phyloP scores from a whole-genome alignment of 345 rosid species.

The Arabidopsis arenosa region DNA sequence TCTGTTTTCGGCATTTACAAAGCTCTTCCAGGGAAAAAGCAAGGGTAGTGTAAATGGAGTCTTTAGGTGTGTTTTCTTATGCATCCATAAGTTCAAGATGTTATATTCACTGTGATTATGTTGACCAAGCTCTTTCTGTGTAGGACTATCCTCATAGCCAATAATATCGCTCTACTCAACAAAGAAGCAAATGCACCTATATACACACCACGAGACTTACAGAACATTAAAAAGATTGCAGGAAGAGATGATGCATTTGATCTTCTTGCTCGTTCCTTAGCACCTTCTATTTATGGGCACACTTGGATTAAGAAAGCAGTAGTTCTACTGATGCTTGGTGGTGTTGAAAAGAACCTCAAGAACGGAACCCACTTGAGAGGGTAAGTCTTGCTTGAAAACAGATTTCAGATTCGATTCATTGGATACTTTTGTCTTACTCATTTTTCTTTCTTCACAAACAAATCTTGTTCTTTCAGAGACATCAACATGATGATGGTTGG shows the following conservation, averaged over 20 bases:
- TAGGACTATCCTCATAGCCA: slow-evolving; percentile 93
- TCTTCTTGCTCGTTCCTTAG: slow-evolving; percentile 85
- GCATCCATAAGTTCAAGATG: background rate
- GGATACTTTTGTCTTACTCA: background rate
- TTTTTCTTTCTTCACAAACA: background rate
- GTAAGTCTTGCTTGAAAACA: slow-evolving; percentile 45
- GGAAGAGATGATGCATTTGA: slow-evolving; percentile 89
- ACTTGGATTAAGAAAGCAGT: slow-evolving; percentile 99
- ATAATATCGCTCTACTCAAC: slow-evolving; percentile 85
- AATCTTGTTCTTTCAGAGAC: slow-evolving; percentile 59
- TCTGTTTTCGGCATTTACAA: slow-evolving; percentile 89
- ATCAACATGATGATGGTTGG: slow-evolving; percentile 99
- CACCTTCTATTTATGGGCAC: slow-evolving; percentile 97
- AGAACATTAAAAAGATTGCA: slow-evolving; percentile 86
- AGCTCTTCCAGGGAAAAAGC: slow-evolving; percentile 95
- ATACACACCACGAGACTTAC: slow-evolving; percentile 76
- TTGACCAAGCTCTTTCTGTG: slow-evolving; percentile 40
- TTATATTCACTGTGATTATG: slow-evolving; percentile 3
- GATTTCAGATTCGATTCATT: slow-evolving; percentile 1
- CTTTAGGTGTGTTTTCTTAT: slow-evolving; percentile 63
- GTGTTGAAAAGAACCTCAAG: slow-evolving; percentile 91
- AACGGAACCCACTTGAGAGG: slow-evolving; percentile 99
- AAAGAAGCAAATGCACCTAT: slow-evolving; percentile 97
- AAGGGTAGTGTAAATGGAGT: slow-evolving; percentile 98
- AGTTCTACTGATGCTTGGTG: slow-evolving; percentile 88